Evolutionary conservation across 345 rosid genomes (phyloP).

Genomic region (Gossypium raimondii): DNA sequence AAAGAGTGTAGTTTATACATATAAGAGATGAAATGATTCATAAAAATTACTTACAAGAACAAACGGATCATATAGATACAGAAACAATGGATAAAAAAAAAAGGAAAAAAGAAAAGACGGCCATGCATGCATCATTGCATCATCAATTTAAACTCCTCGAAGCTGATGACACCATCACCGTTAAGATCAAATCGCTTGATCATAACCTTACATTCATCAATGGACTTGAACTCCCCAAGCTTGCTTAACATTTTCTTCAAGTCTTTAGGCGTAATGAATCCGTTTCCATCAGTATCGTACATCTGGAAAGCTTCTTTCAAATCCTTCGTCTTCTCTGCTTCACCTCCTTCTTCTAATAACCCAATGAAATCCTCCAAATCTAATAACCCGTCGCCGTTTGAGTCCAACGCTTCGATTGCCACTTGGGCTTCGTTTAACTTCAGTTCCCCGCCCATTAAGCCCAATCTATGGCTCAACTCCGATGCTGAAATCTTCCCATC

Average conservation of each 20-base stretch:
- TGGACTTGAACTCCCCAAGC: constrained; percentile 41
- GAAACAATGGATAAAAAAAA: too few relatives aligned
- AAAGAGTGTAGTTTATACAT: too few relatives aligned
- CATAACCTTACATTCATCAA: constrained; percentile 42
- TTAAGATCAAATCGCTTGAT: constrained; percentile 37
- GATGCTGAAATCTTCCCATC: constrained; percentile 45
- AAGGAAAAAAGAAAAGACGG: background rate
- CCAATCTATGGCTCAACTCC: constrained; percentile 32
- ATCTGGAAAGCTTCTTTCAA: constrained; percentile 41
- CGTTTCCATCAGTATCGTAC: constrained; percentile 40
- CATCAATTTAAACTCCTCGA: constrained; percentile 45
- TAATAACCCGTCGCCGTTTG: constrained; percentile 45
- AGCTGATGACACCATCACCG: constrained; percentile 47
- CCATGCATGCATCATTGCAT: constrained; percentile 27
- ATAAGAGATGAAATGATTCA: too few relatives aligned
- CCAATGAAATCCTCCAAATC: constrained; percentile 38
- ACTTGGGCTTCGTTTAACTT: constrained; percentile 27
- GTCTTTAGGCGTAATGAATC: constrained; percentile 35
- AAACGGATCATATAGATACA: too few relatives aligned
- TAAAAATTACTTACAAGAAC: too few relatives aligned
- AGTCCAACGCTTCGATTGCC: constrained; percentile 28
- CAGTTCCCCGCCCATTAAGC: constrained; percentile 31
- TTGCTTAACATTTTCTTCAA: constrained; percentile 37
- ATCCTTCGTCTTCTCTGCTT: constrained; percentile 42
- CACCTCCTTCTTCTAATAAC: constrained; percentile 41